These are phyloP conservation scores for Trichomonascaceae sp. DNA, from an alignment of 1,139 yeast species.

Conservation along the genomic window DNA sequence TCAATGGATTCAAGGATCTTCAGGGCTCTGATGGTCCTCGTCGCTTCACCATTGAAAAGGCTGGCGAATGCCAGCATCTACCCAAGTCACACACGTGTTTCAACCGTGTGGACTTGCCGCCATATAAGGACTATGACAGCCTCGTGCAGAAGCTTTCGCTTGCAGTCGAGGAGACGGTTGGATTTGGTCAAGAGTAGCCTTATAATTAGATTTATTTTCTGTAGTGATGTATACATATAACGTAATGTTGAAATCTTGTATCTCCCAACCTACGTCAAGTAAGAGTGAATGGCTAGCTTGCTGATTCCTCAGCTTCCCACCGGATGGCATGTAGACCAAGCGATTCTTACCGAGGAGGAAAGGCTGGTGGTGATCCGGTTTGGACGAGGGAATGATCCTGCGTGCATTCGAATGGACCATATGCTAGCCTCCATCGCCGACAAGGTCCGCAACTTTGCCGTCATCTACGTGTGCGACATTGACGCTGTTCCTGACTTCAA, in stretches of 20 bases:
- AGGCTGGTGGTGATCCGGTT: constrained; percentile 78
- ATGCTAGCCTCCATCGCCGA: constrained; percentile 66
- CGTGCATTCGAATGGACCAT: constrained; percentile 88
- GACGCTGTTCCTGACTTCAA: constrained; percentile 87
- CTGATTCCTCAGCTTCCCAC: constrained; percentile 77
- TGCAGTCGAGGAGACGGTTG: constrained; percentile 91
- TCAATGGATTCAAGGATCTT: constrained; percentile 93
- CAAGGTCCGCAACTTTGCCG: constrained; percentile 78
- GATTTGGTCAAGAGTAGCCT: constrained; percentile 82
- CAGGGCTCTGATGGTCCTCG: constrained; percentile 99
- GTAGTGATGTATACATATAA: neutral
- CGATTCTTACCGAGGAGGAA: constrained; percentile 75
- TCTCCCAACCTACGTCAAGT: too few relatives aligned
- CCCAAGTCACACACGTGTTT: constrained; percentile 96
- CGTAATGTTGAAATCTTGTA: too few relatives aligned
- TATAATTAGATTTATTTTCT: neutral
- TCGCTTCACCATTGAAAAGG: constrained; percentile 94
- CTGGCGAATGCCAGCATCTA: constrained; percentile 84
- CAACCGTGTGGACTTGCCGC: constrained; percentile 86
- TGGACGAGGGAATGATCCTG: constrained; percentile 65
- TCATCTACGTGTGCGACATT: constrained; percentile 74
- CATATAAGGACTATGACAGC: constrained; percentile 60
- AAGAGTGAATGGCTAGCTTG: constrained; percentile 73
- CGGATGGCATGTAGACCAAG: constrained; percentile 99
- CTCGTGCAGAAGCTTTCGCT: constrained; percentile 69